Conservation (phyloP, 2,329 filamentous ascomycete species). For the Aspergillus aculeatinus region DNA sequence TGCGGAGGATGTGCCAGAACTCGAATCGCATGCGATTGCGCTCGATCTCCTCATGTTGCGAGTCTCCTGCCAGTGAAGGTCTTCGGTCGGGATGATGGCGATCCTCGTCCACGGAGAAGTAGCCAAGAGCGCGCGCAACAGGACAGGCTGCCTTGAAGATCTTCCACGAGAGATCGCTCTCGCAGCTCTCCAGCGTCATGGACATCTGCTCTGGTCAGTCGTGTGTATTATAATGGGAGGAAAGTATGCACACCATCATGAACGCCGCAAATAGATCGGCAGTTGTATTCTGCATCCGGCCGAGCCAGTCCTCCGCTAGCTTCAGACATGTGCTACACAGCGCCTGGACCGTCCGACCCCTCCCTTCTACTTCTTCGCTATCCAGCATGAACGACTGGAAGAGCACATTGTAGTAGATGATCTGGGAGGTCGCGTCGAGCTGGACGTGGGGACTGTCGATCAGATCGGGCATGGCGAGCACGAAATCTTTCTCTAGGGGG, state of each 20-base stretch:
- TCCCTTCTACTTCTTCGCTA: neutral
- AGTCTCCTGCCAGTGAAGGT: neutral
- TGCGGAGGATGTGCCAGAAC: conserved; percentile 22
- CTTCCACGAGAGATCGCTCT: conserved; percentile 18
- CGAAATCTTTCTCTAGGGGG: conserved; percentile 13
- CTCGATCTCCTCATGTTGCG: conserved; percentile 4
- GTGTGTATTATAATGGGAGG: too few relatives aligned
- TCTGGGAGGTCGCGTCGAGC: conserved; percentile 13
- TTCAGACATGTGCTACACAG: conserved; percentile 11
- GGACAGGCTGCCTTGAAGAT: conserved; percentile 10
- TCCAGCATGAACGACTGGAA: conserved; percentile 15
- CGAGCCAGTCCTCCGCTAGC: conserved; percentile 13
- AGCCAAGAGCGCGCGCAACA: conserved; percentile 16
- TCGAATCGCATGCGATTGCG: conserved; percentile 22
- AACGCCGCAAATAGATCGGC: conserved; percentile 18
- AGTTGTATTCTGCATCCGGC: conserved; percentile 8
- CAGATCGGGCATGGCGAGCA: conserved; percentile 18
- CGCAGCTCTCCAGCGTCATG: conserved; percentile 17
- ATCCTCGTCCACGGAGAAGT: conserved; percentile 16
- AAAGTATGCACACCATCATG: conserved; percentile 10
- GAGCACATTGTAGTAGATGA: conserved; percentile 18
- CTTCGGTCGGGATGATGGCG: neutral
- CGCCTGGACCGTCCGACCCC: conserved; percentile 7
- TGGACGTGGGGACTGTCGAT: conserved; percentile 17
- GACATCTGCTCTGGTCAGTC: conserved; percentile 10